These are phyloP conservation scores for Exophiala calicioides DNA, from an alignment of 2,329 filamentous ascomycete genomes.

Conservation along the genomic window DNA sequence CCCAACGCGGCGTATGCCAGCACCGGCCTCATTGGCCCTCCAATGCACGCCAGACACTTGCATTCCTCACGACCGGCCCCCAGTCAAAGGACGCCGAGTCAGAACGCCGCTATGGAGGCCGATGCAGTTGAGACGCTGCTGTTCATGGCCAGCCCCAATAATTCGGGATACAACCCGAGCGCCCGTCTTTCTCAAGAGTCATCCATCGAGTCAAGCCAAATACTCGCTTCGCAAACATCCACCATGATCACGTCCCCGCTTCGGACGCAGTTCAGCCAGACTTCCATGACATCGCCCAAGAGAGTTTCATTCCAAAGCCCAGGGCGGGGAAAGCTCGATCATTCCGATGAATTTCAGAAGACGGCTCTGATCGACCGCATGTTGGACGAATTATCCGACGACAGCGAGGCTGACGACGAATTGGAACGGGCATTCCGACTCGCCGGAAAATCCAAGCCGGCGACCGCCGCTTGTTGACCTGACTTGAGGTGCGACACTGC, in stretches of 20 bases:
- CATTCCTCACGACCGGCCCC: conserved; percentile 21
- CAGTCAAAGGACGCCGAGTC: conserved; percentile 41
- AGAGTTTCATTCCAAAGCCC: conserved; percentile 30
- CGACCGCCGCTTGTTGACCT: conserved; percentile 16
- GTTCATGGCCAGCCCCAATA: conserved; percentile 54
- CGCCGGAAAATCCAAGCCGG: conserved; percentile 19
- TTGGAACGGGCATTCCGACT: conserved; percentile 27
- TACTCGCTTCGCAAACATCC: conserved; percentile 28
- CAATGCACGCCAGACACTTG: conserved; percentile 13
- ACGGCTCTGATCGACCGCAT: conserved; percentile 36
- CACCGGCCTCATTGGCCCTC: conserved; percentile 17
- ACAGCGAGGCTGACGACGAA: conserved; percentile 34
- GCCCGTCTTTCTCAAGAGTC: conserved; percentile 35
- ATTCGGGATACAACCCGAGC: conserved; percentile 45
- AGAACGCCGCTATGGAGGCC: conserved; percentile 50
- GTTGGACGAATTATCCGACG: conserved; percentile 34
- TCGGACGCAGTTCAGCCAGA: conserved; percentile 27
- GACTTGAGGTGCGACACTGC: conserved; percentile 5
- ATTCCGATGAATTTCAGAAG: conserved; percentile 24
- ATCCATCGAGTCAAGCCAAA: conserved; percentile 19
- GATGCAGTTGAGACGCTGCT: conserved; percentile 54
- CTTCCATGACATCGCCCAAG: conserved; percentile 26
- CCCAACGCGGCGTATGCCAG: conserved; percentile 35
- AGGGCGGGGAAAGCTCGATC: conserved; percentile 8
- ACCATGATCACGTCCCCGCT: no score